Conservation (phyloP, 139 green algal genomes). For the Ettlia oleoabundans region DNA sequence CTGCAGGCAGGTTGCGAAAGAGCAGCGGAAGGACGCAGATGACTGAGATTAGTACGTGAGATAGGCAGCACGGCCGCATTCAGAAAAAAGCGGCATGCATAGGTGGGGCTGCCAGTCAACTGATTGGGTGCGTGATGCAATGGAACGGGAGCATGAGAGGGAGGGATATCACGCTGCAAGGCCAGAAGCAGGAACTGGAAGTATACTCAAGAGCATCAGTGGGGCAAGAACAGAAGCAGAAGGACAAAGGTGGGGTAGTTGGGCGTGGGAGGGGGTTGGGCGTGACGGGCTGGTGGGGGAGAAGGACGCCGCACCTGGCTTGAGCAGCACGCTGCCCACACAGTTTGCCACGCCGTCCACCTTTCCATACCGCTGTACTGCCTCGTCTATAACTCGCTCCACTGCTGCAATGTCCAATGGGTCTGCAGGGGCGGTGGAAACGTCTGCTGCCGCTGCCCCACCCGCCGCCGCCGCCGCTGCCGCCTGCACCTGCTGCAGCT, state of each 20-base stretch:
- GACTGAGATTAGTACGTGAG: too few relatives aligned
- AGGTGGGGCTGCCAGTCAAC: too few relatives aligned
- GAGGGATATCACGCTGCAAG: too few relatives aligned
- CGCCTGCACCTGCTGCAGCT: slow-evolving; percentile 50
- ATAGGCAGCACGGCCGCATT: too few relatives aligned
- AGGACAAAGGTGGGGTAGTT: neutral
- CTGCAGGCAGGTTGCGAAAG: too few relatives aligned
- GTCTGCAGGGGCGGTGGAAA: slow-evolving; percentile 10
- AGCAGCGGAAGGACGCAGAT: too few relatives aligned
- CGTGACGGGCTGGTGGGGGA: too few relatives aligned
- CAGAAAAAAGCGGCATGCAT: too few relatives aligned
- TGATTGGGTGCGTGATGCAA: too few relatives aligned
- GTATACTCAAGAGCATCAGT: too few relatives aligned
- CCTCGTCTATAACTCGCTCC: slow-evolving; percentile 49
- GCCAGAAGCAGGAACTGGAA: too few relatives aligned
- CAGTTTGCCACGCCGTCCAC: slow-evolving; percentile 83
- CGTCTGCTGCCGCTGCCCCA: neutral
- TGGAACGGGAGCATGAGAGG: too few relatives aligned
- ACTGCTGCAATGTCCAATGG: slow-evolving; percentile 39
- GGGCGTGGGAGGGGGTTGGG: neutral
- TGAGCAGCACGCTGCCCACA: slow-evolving; percentile 78
- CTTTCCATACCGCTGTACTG: slow-evolving; percentile 46
- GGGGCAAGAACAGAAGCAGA: neutral
- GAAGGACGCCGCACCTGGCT: slow-evolving; percentile 38
- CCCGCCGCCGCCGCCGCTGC: slow-evolving; percentile 21